phyloP scores from a whole-genome alignment of 305 asterid genomes.

The Solanum chacoense region DNA sequence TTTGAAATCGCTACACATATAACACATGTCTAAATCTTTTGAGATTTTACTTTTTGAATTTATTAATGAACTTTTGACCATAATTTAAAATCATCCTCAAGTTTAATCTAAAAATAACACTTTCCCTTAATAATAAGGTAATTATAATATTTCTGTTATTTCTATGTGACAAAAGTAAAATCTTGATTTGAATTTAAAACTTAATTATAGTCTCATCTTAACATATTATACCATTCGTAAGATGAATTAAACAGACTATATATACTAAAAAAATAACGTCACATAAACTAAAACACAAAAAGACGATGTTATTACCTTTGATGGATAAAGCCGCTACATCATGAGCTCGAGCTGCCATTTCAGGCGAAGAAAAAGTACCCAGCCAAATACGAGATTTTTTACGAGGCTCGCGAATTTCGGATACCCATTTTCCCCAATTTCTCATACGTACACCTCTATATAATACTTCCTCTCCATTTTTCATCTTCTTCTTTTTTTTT shows the following conservation, averaged over 20 bases:
- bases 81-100: background rate
- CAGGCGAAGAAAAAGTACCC: conserved; percentile 61
- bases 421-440: conserved; percentile 86
- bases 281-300: background rate
- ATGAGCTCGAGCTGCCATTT: conserved; percentile 92
- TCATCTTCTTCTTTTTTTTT: conserved; percentile 23
- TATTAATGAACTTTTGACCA: background rate
- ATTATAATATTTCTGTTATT: background rate
- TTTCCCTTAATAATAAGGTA: background rate
- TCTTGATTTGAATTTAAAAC: too few species aligned
- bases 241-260: background rate
- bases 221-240: background rate
- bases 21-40: too few species aligned
- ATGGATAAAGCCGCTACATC: conserved; percentile 71
- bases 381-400: conserved; percentile 80
- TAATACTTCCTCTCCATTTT: conserved; percentile 36
- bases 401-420: conserved; percentile 77
- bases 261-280: background rate
- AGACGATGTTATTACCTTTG: conserved; percentile 23
- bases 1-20: too few species aligned
- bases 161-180: too few species aligned
- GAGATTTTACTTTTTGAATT: background rate
- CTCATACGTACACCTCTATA: conserved; percentile 88
- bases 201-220: background rate
- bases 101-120: background rate